A percentile compares a stretch with the other conserved stretches of the same genome.
phyloP scores from a whole-genome alignment of 1,139 yeast genomes.

The Diutina catenulata region DNA sequence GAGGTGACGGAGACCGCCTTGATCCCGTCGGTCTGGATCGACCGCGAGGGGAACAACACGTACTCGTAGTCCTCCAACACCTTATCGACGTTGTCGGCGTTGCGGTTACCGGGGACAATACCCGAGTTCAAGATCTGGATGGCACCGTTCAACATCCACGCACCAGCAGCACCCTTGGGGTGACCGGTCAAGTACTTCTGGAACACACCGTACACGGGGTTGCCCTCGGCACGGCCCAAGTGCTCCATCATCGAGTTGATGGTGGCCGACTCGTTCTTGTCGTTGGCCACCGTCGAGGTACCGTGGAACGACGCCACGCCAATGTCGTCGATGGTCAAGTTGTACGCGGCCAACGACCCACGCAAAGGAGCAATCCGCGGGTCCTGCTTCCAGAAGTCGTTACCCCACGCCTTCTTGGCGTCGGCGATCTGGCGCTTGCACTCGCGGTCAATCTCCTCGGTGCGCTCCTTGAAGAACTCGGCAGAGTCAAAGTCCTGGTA shows the following conservation, averaged over 20 bases:
- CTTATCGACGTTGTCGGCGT: slow-evolving; percentile 92
- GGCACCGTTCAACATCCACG: slow-evolving; percentile 99
- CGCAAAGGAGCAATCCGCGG: slow-evolving; percentile 94
- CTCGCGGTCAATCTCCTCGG: slow-evolving; percentile 80
- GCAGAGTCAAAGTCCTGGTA: slow-evolving; percentile 38
- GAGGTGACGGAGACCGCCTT: slow-evolving; percentile 96
- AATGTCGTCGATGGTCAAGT: slow-evolving; percentile 86
- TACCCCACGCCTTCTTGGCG: slow-evolving; percentile 93
- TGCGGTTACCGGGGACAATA: slow-evolving; percentile 96
- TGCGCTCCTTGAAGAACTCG: slow-evolving; percentile 65
- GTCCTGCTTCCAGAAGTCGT: slow-evolving; percentile 81
- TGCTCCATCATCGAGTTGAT: slow-evolving; percentile 87
- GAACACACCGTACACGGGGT: slow-evolving; percentile 96
- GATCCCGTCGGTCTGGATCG: slow-evolving; percentile 90
- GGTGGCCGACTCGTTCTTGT: slow-evolving; percentile 92
- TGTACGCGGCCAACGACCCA: slow-evolving; percentile 92
- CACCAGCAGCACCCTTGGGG: slow-evolving; percentile 99
- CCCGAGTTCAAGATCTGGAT: slow-evolving; percentile 88
- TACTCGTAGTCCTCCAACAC: slow-evolving; percentile 72
- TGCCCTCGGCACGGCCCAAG: slow-evolving; percentile 94
- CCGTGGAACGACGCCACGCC: slow-evolving; percentile 99
- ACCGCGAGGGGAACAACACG: slow-evolving; percentile 88
- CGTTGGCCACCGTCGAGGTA: slow-evolving; percentile 96
- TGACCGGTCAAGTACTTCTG: slow-evolving; percentile 98
- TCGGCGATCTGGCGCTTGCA: slow-evolving; percentile 76